Percentiles rank a stretch among this genome's conserved stretches.
phyloP scores from a whole-genome alignment of 1,284 basidiomycete species.

The Leccinum solheimii region DNA sequence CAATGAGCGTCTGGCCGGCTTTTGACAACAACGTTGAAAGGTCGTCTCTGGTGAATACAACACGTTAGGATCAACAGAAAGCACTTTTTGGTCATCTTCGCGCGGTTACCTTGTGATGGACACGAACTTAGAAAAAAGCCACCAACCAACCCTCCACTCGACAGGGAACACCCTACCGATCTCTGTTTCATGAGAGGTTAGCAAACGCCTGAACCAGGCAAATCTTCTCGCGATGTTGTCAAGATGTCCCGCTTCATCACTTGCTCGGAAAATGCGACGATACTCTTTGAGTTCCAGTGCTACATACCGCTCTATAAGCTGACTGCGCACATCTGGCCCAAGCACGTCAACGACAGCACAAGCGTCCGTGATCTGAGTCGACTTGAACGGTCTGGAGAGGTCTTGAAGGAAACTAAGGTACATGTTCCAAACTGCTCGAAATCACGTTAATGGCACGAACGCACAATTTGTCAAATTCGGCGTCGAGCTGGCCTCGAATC shows the following conservation, averaged over 20 bases:
- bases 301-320: constrained; percentile 89
- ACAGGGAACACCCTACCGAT: constrained; percentile 79
- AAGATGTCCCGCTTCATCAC: constrained; percentile 93
- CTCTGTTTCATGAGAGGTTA: constrained; percentile 88
- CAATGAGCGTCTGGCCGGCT: constrained; percentile 68
- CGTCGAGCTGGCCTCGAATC: constrained; percentile 75
- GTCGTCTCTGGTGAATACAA: constrained; percentile 58
- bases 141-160: constrained; percentile 82
- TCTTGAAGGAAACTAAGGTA: constrained; percentile 74
- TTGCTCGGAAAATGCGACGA: constrained; percentile 89
- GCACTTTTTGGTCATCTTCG: background rate
- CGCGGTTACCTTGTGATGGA: constrained; percentile 76
- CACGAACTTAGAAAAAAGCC: constrained; percentile 78
- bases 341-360: constrained; percentile 86
- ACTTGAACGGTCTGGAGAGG: constrained; percentile 64
- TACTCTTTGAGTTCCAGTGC: constrained; percentile 94
- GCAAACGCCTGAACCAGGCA: constrained; percentile 93
- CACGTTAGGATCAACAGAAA: background rate
- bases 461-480: constrained; percentile 89
- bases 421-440: constrained; percentile 6
- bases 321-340: constrained; percentile 76
- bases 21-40: constrained; percentile 66
- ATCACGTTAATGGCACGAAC: constrained; percentile 33
- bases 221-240: constrained; percentile 94
- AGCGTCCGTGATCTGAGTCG: constrained; percentile 69